These are phyloP conservation scores for Venturia carpophila DNA, from an alignment of 2,329 filamentous ascomycete genomes.

Conservation along the genomic window DNA sequence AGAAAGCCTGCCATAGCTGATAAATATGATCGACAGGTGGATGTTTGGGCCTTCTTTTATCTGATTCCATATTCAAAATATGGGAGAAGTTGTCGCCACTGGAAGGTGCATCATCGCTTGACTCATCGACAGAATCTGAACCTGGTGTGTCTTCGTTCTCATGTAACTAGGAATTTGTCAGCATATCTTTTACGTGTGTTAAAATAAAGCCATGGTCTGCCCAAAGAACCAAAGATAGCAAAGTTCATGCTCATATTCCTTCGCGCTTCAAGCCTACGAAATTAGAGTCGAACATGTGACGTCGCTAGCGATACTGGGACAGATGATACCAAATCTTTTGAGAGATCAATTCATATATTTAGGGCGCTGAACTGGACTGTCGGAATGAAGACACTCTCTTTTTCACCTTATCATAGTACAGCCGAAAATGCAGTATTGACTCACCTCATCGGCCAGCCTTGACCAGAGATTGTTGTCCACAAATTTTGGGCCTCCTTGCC, in stretches of 20 bases:
- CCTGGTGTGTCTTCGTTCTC: neutral
- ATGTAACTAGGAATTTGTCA: neutral
- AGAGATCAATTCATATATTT: too few species aligned
- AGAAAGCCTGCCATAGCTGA: constrained; percentile 25
- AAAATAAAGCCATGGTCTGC: too few species aligned
- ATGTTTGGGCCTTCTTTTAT: neutral
- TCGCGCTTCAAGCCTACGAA: too few species aligned
- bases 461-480: constrained; percentile 13
- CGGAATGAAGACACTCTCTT: too few species aligned
- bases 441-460: constrained; percentile 8
- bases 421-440: neutral
- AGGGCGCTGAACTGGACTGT: too few species aligned
- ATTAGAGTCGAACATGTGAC: too few species aligned
- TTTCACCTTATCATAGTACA: too few species aligned
- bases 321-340: too few species aligned
- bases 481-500: neutral
- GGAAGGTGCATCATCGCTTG: neutral
- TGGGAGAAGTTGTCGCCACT: neutral
- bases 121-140: neutral
- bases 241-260: too few species aligned
- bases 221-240: too few species aligned
- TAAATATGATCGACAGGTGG: constrained; percentile 9
- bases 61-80: neutral
- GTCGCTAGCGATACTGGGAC: too few species aligned
- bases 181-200: neutral